These are phyloP conservation scores for Cucurbita moschata DNA, from an alignment of 306 rosid genomes.

Conservation along the genomic window DNA sequence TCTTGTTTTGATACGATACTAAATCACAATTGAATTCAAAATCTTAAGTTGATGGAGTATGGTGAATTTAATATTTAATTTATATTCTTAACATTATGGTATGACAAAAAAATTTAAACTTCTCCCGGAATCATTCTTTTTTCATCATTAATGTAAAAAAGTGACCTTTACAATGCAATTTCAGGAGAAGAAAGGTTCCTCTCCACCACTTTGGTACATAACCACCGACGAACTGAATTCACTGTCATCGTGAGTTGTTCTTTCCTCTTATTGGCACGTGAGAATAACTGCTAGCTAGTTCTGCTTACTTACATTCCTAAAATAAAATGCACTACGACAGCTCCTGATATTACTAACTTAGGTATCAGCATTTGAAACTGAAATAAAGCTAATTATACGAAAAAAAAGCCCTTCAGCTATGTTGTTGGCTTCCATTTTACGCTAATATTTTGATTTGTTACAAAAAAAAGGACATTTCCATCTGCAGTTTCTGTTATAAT, in stretches of 20 bases:
- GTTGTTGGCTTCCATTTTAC: not conserved
- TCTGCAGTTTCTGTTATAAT: not conserved
- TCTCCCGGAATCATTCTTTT: not conserved
- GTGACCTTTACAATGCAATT: conserved; percentile 12
- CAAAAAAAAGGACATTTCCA: not conserved
- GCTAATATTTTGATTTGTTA: not conserved
- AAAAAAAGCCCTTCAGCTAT: not conserved
- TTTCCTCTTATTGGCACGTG: not conserved
- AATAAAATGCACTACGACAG: not conserved
- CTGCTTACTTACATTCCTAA: not conserved
- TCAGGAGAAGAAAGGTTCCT: conserved; percentile 68
- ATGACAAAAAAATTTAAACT: not conserved
- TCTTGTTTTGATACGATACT: not conserved
- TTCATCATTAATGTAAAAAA: not conserved
- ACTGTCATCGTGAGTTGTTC: conserved; percentile 58
- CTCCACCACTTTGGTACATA: conserved; percentile 64
- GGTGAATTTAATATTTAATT: not conserved
- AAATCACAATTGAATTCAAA: not conserved
- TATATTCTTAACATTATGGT: not conserved
- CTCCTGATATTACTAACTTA: not conserved
- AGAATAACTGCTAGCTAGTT: not conserved
- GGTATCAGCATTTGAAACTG: not conserved
- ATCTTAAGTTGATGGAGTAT: not conserved
- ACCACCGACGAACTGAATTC: conserved; percentile 65
- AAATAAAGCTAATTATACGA: not conserved